Evolutionary conservation across 306 rosid species (phyloP).

Genomic region (Spatholobus suberectus): DNA sequence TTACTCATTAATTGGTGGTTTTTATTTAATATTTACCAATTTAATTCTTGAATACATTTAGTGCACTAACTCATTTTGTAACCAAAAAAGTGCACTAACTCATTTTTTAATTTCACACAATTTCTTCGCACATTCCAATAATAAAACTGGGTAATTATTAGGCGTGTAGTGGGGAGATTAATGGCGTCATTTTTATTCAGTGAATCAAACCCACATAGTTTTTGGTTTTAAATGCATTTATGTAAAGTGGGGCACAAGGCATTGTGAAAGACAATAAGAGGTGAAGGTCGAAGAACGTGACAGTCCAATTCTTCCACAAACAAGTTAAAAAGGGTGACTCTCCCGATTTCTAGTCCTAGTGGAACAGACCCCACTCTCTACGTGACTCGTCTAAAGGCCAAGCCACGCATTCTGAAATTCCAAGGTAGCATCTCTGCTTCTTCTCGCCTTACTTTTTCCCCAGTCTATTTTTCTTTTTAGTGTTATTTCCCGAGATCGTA

Average conservation of each 20-base stretch:
- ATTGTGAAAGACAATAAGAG: not conserved
- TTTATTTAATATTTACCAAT: no score
- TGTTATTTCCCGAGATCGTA: not conserved
- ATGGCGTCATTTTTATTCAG: not conserved
- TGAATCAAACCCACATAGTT: not conserved
- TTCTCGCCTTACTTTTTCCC: not conserved
- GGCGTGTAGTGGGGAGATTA: not conserved
- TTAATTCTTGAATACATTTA: not conserved
- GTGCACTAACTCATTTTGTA: no score
- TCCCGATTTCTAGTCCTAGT: not conserved
- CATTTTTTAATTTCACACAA: no score
- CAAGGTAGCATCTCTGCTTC: not conserved
- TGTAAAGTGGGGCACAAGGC: not conserved
- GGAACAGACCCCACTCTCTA: not conserved
- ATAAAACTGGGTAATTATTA: not conserved
- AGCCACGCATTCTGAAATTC: not conserved
- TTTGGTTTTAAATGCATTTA: not conserved
- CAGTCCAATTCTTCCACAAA: not conserved
- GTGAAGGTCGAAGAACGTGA: not conserved
- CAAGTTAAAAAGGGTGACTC: not conserved
- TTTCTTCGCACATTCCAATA: not conserved
- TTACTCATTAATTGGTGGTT: not conserved
- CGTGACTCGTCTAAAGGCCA: not conserved
- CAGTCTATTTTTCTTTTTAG: not conserved
- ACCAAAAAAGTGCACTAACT: no score